A percentile compares a stretch with the other conserved stretches of the same genome.
Conservation (phyloP, 345 rosid species). For the Mangifera indica region DNA sequence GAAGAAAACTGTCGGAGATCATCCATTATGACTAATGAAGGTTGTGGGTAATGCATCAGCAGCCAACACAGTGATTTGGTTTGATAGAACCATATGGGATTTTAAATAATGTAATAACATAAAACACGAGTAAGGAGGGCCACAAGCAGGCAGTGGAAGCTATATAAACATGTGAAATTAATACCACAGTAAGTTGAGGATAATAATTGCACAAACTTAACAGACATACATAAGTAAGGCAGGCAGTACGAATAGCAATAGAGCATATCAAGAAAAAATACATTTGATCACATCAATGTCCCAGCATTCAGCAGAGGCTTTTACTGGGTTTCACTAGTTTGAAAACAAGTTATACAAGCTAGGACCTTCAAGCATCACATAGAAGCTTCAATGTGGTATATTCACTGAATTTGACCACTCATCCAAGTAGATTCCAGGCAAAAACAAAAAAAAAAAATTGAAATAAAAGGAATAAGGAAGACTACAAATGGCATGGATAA, state of each 20-base stretch:
- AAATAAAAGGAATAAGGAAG: background rate
- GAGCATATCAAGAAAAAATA: background rate
- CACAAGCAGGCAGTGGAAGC: constrained; percentile 1
- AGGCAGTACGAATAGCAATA: background rate
- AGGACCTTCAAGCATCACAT: background rate
- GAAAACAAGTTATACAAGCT: background rate
- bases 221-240: background rate
- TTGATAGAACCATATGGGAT: background rate
- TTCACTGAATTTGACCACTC: background rate
- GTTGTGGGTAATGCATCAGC: background rate
- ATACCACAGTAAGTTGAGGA: background rate
- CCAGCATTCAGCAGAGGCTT: background rate
- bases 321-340: background rate
- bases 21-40: background rate
- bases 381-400: background rate
- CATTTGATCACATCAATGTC: background rate
- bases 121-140: background rate
- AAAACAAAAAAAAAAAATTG: too few relatives aligned
- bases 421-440: background rate
- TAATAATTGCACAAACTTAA: background rate
- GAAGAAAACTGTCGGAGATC: constrained; percentile 2
- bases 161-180: background rate
- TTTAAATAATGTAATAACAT: background rate
- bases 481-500: background rate
- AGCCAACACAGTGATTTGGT: too few relatives aligned